These are phyloP conservation scores for Nothophytophthora sp. DNA, from an alignment of 352 stramenopile genomes.

Conservation along the genomic window DNA sequence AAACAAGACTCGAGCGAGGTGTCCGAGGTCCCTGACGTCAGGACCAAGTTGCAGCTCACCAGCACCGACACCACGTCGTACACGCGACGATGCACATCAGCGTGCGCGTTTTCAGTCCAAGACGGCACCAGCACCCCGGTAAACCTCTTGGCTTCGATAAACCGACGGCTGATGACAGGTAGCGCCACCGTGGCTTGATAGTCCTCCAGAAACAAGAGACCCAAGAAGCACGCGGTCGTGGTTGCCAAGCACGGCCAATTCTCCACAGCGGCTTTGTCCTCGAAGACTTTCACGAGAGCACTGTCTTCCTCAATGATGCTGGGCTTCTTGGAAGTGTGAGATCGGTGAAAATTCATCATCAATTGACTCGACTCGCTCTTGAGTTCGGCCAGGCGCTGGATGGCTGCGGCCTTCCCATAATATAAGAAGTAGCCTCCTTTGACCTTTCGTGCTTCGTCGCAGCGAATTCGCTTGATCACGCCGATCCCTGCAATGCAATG, in stretches of 20 bases:
- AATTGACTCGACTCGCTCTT: slow-evolving; percentile 23
- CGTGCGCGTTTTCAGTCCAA: slow-evolving; percentile 20
- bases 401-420: slow-evolving; percentile 42
- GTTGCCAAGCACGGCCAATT: slow-evolving; percentile 61
- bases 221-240: slow-evolving; percentile 56
- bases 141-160: slow-evolving; percentile 46
- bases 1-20: slow-evolving; percentile 13
- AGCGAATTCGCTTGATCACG: slow-evolving; percentile 56
- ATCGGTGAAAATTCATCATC: slow-evolving; percentile 20
- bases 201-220: slow-evolving; percentile 52
- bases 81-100: slow-evolving; percentile 56
- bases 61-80: slow-evolving; percentile 76
- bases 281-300: slow-evolving; percentile 44
- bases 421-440: slow-evolving; percentile 63
- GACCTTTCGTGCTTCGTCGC: slow-evolving; percentile 21
- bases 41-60: slow-evolving; percentile 49
- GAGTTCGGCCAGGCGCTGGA: slow-evolving; percentile 39
- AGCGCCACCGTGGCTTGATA: slow-evolving; percentile 25
- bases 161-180: slow-evolving; percentile 38
- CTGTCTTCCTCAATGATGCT: slow-evolving; percentile 45
- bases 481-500: slow-evolving; percentile 58
- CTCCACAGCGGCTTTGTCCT: slow-evolving; percentile 39
- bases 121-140: slow-evolving; percentile 15
- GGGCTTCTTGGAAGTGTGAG: neutral
- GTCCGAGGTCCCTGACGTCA: slow-evolving; percentile 18